Evolutionary conservation across 129 eudicot genomes (phyloP), one percentile per base, ranked within the genome.

Genomic region (Escallonia herrerae): DNA sequence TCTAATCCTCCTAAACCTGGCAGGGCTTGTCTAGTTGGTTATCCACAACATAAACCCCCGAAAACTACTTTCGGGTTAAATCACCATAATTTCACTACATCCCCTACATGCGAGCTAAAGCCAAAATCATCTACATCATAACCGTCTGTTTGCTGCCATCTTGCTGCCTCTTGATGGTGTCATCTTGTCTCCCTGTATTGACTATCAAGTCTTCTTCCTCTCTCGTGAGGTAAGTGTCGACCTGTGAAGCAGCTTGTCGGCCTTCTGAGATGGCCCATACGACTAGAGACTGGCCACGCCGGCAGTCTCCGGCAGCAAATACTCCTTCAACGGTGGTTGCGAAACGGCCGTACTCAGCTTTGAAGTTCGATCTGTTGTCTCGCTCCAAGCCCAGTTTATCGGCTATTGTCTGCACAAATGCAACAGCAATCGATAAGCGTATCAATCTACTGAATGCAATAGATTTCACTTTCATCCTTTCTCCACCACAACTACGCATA

Each of bases 251-350:
- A 9, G 95, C 89, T 80, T 89, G 97, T 57, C 99, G 73, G 40
- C 99, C 99, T 73, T 94, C 99, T 7, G 89, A 79, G 65, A 94
- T 89, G 33, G 99, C 99, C 99, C 99, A 94, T 52, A 94, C 99
- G 65, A 94, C 99, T 79, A 94, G 66, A 3, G 99, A 94, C 74
- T 94, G 99, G 9, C 99, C 99, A 12, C 99, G 85, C 7, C 99
- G 76, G 52, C 99, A 94, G 63, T 94, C 99, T 7, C 99, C 99
- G 3, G 99, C 97, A 1, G 97, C 99, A 84, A 94, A 94, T 2
- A 94, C 87, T 0, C 99, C 97, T 11, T 94, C 95, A 2, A 86
- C 82, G 7, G 65, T 89, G 13, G 97, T 94, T 2, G 94, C 64
- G 69, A 83, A 94, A 11, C 84, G 81, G 8, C 99, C 99, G 39